Evolutionary conservation across 2,329 filamentous ascomycete genomes (phyloP), one percentile per base, ranked within the genome.

Genomic region (Trichoderma sp.): DNA sequence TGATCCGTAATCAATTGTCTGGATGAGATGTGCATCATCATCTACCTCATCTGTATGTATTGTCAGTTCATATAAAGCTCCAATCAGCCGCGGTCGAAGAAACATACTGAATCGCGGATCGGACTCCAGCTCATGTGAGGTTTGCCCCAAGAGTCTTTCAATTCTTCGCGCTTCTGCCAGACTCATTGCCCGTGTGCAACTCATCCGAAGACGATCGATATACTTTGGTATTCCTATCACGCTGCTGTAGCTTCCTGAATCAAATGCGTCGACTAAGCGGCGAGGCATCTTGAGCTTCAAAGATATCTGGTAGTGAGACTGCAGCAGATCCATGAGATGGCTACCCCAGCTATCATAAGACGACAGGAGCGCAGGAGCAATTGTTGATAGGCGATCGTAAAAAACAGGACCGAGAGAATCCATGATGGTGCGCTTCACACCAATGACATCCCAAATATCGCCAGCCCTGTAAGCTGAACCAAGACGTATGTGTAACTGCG

Each of bases 401-500:
- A 86, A 86, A 1, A 86, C 76, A 0, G 85, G 82, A 3, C 80
- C 84, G 0, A 88, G 78, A 0, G 85, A 84, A 70, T 88, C 85
- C n/a, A 86, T 82, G 32, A 87, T 84, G 0, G 84, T 85, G 25
- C 86, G 81, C 75, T 88, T 88, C 2, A 88, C 82, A 3, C 81
- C 84, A 10, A 87, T 78, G 0, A 79, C 79, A 12, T 80, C 77
- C 84, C 85, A 88, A 2, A 85, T 74, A 37, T 82, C 74, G 27
- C 81, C 77, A 0, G 83, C 84, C 19, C 80, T 79, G 1, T 82
- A 78, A 0, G 80, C 80, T 13, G 83, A 84, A 8, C 86, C 86
- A 7, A 87, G 76, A 4, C 82, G 74, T 10, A 86, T 76, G 60
- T 86, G 84, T 2, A 87, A 73, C 65, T 85, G 84, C 1, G 85